Evolutionary conservation across 768 basidiomycete genomes (phyloP), one percentile per base, ranked within the genome.

Genomic region (Panaeolus papilionaceus): DNA sequence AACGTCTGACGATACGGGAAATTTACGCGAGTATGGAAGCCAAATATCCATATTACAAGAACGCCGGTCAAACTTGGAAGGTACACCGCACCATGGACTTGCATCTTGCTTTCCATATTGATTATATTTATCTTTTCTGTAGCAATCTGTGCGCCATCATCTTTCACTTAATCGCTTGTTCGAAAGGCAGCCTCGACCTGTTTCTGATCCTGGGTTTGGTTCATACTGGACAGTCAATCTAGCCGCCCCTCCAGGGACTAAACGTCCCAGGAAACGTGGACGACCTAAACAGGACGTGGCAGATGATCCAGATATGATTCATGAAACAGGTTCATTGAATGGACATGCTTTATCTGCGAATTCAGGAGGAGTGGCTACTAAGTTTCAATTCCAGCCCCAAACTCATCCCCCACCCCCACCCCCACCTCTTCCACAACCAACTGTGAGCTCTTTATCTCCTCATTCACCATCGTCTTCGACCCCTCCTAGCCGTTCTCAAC

Each of bases 221-320:
- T 94, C 92, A 11, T 94, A 94, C 74, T 94, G 93, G 93, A 93
- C 92, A 40, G 93, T 94, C n/a, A 94, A 94, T 77, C 83, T 94
- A 23, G 77, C 86, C 61, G 93, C 93, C n/a, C 92, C 92, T 12
- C 92, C 92, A 2, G 93, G 93, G 23, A 94, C 92, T 0, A 94
- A 94, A 79, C 87, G 93, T 66, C 93, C 93, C 49, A 87, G 93
- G 23, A 94, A 94, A 75, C 87, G 93, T 66, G 92, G 92, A 28
- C 84, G 90, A 20, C 78, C 86, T 9, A 86, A 83, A 67, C 88
- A 89, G 74, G 81, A 83, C 20, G 72, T 68, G 38, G 61, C 61
- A 11, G 73, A 78, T 64, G 76, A 71, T 4, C 38, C 68, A 33
- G 45, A 65, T 18, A 38, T 49, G 38, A 65, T 51, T 26, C 20